These are phyloP conservation scores for Mycena galericulata DNA, from an alignment of 768 basidiomycete species.

Conservation along the genomic window DNA sequence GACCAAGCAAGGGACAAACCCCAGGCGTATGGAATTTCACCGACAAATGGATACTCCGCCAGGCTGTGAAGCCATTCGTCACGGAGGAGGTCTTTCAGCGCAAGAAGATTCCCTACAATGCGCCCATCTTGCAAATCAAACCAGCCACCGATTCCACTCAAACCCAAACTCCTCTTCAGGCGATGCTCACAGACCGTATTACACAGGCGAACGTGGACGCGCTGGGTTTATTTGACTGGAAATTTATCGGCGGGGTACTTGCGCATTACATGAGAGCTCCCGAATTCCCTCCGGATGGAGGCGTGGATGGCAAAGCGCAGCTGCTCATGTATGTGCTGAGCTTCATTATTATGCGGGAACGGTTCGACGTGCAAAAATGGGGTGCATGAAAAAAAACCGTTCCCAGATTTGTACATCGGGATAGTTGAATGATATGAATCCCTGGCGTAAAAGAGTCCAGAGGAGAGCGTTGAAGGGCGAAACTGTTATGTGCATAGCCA, in stretches of 20 bases:
- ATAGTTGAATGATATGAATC: too few species aligned
- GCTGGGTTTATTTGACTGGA: conserved; percentile 5
- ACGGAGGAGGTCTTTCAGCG: conserved; percentile 30
- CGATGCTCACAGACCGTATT: neutral
- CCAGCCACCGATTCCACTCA: neutral
- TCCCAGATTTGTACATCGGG: too few species aligned
- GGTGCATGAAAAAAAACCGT: neutral
- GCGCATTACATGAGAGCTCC: neutral
- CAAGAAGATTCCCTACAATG: conserved; percentile 1
- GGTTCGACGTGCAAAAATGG: neutral
- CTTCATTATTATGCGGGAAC: conserved; percentile 1
- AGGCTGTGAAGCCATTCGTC: conserved; percentile 30
- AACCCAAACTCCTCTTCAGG: neutral
- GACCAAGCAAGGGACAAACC: neutral
- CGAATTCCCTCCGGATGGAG: conserved; percentile 4
- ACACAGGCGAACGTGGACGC: conserved; percentile 2
- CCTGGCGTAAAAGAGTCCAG: too few species aligned
- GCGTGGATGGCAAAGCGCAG: conserved; percentile 1
- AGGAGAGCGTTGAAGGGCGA: too few species aligned
- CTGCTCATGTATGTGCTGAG: conserved; percentile 13
- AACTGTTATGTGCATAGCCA: too few species aligned
- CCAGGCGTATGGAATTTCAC: conserved; percentile 15
- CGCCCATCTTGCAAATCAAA: neutral
- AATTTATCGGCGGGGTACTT: neutral
- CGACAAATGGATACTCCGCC: conserved; percentile 31